Evolutionary conservation across 768 basidiomycete genomes (phyloP), one percentile per base, ranked within the genome.

Genomic region (Leucosporidium yakuticum): DNA sequence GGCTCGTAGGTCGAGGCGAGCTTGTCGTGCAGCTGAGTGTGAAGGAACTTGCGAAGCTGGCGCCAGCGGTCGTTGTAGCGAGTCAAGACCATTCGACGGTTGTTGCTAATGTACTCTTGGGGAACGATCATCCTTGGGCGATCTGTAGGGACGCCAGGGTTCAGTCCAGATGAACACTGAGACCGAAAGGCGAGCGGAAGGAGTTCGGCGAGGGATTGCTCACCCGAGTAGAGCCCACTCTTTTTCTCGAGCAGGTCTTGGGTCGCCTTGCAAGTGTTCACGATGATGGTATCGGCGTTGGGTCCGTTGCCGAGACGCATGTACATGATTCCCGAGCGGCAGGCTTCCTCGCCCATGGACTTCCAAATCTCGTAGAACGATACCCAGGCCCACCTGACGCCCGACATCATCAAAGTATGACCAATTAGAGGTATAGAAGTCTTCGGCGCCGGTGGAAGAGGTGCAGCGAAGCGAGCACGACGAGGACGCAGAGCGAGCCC

Each of bases 1-100:
- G 57, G 57, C n/a, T 58, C 57, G 32, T 58, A 58, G 19, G 57
- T 58, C 34, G 36, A 34, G 39, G 57, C 57, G 34, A 58, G 34
- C 57, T 58, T 58, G 57, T 58, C 57, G 21, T 58, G 32, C 23
- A 58, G 57, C 21, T n/a, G 21, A 3, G 32, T n/a, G 57, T 58
- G 57, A 2, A 58, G 34, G 23, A 58, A 58, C 11, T 36, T 34
- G 23, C 57, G 32, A 34, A 58, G 34, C 34, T 36, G 31, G 36
- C 57, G 57, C 57, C 57, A 58, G 23, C 29, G 29, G 5, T 32
- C 57, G 36, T 58, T 58, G 57, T 58, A 58, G n/a, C 34, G 57
- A 4, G 57, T 58, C 8, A 58, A 36, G 36, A 58, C 57, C 34
- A 32, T 58, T 0, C 57, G 32, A 20, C 57, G 57, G 9, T 25